Evolutionary conservation across 225 moss, liverwort and hornwort species (phyloP).

Genomic region (Pleurozium schreberi): DNA sequence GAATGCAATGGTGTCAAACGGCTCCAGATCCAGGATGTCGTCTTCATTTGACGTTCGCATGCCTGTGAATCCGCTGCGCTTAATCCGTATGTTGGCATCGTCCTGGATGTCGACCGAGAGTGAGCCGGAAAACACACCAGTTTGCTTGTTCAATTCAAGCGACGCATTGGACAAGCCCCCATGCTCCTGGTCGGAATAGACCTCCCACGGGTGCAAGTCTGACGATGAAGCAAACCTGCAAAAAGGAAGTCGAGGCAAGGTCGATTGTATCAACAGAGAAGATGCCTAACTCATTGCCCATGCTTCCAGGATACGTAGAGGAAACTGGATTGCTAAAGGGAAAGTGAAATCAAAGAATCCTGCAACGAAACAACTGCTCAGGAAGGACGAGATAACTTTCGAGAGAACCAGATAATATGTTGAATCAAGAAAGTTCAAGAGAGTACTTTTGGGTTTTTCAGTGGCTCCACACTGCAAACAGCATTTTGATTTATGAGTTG

Average conservation of each 20-base stretch:
- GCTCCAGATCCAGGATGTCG: slow-evolving; percentile 57
- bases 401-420: neutral
- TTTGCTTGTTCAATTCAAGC: neutral
- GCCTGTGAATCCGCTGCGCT: slow-evolving; percentile 84
- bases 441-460: neutral
- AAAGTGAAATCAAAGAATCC: neutral
- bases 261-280: neutral
- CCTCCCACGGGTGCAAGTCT: slow-evolving; percentile 61
- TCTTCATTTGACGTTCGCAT: slow-evolving; percentile 66
- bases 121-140: slow-evolving; percentile 51
- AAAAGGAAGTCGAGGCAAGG: neutral
- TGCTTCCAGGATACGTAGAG: neutral
- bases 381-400: neutral
- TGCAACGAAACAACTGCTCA: neutral
- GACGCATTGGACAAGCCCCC: slow-evolving; percentile 55
- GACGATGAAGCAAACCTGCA: slow-evolving; percentile 42
- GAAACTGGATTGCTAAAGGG: neutral
- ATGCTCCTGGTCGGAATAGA: slow-evolving; percentile 64
- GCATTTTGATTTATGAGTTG: neutral
- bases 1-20: slow-evolving; percentile 61
- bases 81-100: slow-evolving; percentile 46
- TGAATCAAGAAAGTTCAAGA: neutral
- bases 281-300: neutral
- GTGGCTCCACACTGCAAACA: neutral
- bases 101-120: slow-evolving; percentile 62